phyloP scores from a whole-genome alignment of 371 early-diverging fungal species.

The Basidiobolus heterosporus region DNA sequence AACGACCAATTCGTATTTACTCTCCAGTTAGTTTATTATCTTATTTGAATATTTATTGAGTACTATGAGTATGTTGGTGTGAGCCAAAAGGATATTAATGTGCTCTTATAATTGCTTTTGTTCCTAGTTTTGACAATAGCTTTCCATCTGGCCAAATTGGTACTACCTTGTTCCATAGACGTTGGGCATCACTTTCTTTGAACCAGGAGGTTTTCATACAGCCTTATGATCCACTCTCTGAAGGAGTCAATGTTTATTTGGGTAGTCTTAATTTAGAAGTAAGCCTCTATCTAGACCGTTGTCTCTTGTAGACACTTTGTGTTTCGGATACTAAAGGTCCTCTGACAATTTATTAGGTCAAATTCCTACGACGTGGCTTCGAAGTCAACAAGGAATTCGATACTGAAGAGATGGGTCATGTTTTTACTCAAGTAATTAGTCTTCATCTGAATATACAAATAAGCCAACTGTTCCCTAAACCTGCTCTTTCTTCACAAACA shows the following conservation, averaged over 20 bases:
- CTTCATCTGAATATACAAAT: too few species aligned
- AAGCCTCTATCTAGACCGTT: not conserved
- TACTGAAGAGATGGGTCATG: slow-evolving; percentile 47
- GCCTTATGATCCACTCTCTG: slow-evolving; percentile 50
- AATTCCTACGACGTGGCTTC: slow-evolving; percentile 30
- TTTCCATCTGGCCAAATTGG: slow-evolving; percentile 51
- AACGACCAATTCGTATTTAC: slow-evolving; percentile 64
- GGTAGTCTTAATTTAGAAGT: slow-evolving; percentile 55
- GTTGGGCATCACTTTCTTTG: slow-evolving; percentile 72
- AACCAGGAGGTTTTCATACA: slow-evolving; percentile 60
- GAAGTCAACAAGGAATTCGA: slow-evolving; percentile 45
- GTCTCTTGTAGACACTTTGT: not conserved
- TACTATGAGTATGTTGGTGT: too few species aligned
- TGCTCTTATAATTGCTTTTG: not conserved
- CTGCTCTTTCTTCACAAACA: not conserved
- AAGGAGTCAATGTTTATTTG: slow-evolving; percentile 44
- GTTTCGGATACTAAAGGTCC: too few species aligned
- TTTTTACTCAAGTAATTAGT: slow-evolving; percentile 38
- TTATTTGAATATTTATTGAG: too few species aligned
- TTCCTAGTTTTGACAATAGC: slow-evolving; percentile 29
- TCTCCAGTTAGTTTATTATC: slow-evolving; percentile 29
- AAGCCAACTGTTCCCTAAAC: too few species aligned
- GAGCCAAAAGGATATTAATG: too few species aligned
- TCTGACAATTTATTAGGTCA: too few species aligned
- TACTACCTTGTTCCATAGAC: slow-evolving; percentile 58